Base-by-base conservation (phyloP, 805 yeast species). In the Schwanniomyces sp. region DNA sequence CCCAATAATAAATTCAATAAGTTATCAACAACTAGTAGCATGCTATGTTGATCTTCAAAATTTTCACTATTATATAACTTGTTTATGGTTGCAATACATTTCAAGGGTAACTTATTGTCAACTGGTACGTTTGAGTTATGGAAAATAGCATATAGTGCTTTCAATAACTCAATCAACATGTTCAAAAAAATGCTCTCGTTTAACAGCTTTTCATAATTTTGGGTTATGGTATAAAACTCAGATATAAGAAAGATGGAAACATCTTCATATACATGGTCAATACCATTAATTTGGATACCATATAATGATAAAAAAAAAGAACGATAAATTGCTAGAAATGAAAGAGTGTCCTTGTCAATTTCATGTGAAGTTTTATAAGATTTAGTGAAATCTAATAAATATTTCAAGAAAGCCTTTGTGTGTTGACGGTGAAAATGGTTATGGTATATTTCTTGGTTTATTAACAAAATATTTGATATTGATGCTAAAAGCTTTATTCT, bases 101-200 rank as follows among this genome's bases (percentile, higher is more conserved):
- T 39, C 6, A 39, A 18, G 8, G n/a, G 30, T 6, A 39, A 39
- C 26, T n/a, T 5, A 8, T 25, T 26, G 7, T 16, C 24, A 5
- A 3, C 12, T 4, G 29, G 16, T 21, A 25, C 32, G 3, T 10
- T 26, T 8, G 16, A 28, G 9, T 60, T 59, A 44, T 63, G 65
- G 41, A 58, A 55, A 38, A 64, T 48, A 29, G 66, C 57, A 41
- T 58, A 61, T 18, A 62, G 47, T 14, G 64, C 56, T 46, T 64
- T 64, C 42, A 62, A 49, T 18, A 63, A 45, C 41, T 64, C 69
- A 11, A 42, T 47, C 28, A 53, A 45, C 25, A 48, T 50, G 46
- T 47, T 45, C 25, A 47, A 43, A 37, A 44, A 58, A 17, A 9
- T 6, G 4, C 29, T 14, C 7, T 36, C 40, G 9, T 41, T 21